Evolutionary conservation across 2,329 filamentous ascomycete species (phyloP).

Genomic region (Colletotrichum tanaceti): DNA sequence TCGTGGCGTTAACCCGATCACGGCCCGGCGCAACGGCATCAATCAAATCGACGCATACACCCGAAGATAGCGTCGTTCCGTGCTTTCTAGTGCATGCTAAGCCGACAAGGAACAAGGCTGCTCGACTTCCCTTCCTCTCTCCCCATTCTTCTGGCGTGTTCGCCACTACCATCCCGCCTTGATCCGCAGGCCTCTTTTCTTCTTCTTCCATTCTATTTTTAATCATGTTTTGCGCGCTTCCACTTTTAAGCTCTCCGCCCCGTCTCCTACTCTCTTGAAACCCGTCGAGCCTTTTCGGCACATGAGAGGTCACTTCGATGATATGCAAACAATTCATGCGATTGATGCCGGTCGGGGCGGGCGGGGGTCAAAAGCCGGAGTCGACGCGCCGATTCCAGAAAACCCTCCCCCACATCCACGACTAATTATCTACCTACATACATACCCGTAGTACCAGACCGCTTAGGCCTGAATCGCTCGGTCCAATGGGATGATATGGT

Average conservation of each 20-base stretch:
- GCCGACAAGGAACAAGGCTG: not conserved
- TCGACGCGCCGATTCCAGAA: slow-evolving; percentile 20
- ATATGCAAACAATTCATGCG: not conserved
- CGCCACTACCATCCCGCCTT: not conserved
- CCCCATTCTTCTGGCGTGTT: not conserved
- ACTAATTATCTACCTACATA: slow-evolving; percentile 2
- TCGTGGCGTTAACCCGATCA: slow-evolving; percentile 3
- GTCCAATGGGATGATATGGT: not conserved
- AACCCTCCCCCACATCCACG: not conserved
- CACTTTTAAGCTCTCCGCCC: not conserved
- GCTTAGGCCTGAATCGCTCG: slow-evolving; percentile 11
- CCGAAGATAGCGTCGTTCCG: not conserved
- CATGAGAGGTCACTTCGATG: not conserved
- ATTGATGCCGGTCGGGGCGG: not conserved
- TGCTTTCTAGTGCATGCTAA: not conserved
- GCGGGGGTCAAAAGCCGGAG: not conserved
- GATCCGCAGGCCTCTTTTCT: not conserved
- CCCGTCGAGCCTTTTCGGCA: slow-evolving; percentile 13
- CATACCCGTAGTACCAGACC: not conserved
- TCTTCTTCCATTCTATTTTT: no score
- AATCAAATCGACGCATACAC: not conserved
- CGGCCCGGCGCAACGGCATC: slow-evolving; percentile 16
- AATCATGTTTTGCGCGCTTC: no score
- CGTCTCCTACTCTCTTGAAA: not conserved
- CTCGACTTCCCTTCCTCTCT: not conserved